Percentiles rank a stretch among this genome's conserved stretches.
phyloP scores from a whole-genome alignment of 345 rosid species.

The Trapa incisa region DNA sequence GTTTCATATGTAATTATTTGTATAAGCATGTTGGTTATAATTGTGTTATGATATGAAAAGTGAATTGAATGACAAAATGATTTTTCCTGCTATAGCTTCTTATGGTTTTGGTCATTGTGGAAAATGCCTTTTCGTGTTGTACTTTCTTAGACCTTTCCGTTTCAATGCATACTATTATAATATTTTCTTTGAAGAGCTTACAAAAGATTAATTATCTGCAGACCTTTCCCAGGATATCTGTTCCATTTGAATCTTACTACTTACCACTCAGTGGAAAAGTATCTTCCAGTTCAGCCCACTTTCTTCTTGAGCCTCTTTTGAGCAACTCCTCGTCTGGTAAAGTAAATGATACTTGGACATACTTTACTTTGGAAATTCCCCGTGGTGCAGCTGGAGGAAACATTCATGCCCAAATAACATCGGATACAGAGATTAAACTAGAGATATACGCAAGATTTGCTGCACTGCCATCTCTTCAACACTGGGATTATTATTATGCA shows the following conservation, averaged over 20 bases:
- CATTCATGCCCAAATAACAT: constrained; percentile 50
- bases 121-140: not conserved
- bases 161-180: not conserved
- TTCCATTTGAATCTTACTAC: constrained; percentile 71
- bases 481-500: constrained; percentile 73
- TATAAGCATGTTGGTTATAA: not conserved
- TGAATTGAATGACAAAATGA: not conserved
- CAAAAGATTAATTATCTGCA: constrained; percentile 37
- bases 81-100: not conserved
- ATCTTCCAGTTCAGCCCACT: constrained; percentile 44
- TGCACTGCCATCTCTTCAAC: constrained; percentile 56
- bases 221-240: constrained; percentile 59
- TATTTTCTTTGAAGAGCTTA: constrained; percentile 13
- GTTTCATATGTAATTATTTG: not conserved
- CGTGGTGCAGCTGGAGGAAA: constrained; percentile 89
- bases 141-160: not conserved
- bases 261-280: constrained; percentile 46
- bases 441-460: constrained; percentile 73
- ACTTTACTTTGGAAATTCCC: constrained; percentile 64
- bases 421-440: constrained; percentile 38
- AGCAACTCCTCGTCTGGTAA: constrained; percentile 44
- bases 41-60: not conserved
- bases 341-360: constrained; percentile 51
- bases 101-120: not conserved
- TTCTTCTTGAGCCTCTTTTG: constrained; percentile 56